These are phyloP conservation scores for Petasospora rhodanensis DNA, from an alignment of 1,139 yeast species.

Conservation along the genomic window DNA sequence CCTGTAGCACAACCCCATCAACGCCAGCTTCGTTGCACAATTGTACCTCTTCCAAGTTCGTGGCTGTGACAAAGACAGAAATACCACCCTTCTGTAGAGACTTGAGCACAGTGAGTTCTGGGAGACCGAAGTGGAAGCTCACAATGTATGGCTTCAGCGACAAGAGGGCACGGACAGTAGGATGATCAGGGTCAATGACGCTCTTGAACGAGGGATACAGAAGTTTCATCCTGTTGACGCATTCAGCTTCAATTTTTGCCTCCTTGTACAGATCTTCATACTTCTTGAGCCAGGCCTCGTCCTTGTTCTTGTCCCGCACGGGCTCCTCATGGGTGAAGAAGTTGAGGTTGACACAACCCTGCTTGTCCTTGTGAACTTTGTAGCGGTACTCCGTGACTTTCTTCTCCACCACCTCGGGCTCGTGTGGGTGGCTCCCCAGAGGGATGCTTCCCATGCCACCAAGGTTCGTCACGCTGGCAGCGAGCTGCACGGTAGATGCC, in stretches of 20 bases:
- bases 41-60: conserved; percentile 38
- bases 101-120: conserved; percentile 29
- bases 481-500: conserved; percentile 38
- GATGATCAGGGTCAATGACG: conserved; percentile 24
- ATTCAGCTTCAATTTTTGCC: conserved; percentile 3
- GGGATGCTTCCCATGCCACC: conserved; percentile 49
- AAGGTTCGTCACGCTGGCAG: conserved; percentile 33
- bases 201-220: conserved; percentile 34
- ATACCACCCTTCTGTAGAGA: conserved; percentile 32
- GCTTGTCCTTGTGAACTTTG: conserved; percentile 2
- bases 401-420: conserved; percentile 10
- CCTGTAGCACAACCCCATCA: conserved; percentile 45
- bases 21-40: conserved; percentile 27
- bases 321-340: conserved; percentile 40
- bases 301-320: conserved; percentile 4
- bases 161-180: conserved; percentile 15
- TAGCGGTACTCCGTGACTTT: conserved; percentile 11
- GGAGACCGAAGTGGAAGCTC: conserved; percentile 49
- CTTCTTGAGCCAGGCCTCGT: conserved; percentile 19
- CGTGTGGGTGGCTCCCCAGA: conserved; percentile 21
- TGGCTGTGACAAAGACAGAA: conserved; percentile 37
- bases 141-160: conserved; percentile 33
- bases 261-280: conserved; percentile 12
- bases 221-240: conserved; percentile 1
- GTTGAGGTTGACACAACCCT: conserved; percentile 37